Evolutionary conservation across 192 early-diverging fungal genomes (phyloP).

Genomic region (Rhizophagus sp.): DNA sequence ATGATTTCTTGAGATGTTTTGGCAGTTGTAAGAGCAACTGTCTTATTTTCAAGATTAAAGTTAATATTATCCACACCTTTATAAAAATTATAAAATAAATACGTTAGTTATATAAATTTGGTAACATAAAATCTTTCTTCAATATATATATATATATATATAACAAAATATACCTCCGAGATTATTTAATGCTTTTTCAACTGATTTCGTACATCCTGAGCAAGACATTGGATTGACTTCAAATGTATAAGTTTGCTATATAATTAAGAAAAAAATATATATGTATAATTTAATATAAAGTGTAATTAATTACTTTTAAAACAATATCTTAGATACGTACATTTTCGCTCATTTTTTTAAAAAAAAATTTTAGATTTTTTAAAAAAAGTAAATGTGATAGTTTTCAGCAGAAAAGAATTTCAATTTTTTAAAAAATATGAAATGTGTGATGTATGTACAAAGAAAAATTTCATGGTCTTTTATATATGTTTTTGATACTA

Average conservation of each 20-base stretch:
- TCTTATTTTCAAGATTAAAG: not conserved
- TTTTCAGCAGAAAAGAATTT: no score
- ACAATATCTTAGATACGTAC: not conserved
- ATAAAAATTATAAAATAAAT: not conserved
- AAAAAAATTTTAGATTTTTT: not conserved
- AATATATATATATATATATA: no score
- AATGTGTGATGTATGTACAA: no score
- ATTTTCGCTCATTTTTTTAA: not conserved
- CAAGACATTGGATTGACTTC: not conserved
- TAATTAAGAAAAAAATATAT: not conserved
- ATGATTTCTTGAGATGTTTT: not conserved
- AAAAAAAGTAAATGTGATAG: no score
- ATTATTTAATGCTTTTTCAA: not conserved
- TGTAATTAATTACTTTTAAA: no score
- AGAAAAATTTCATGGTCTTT: no score
- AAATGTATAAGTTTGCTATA: not conserved
- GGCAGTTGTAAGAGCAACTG: not conserved
- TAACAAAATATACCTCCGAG: not conserved
- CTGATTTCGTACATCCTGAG: not conserved
- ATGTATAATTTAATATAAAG: no score
- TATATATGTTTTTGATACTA: no score
- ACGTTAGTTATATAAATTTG: not conserved
- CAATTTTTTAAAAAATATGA: no score
- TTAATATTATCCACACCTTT: not conserved
- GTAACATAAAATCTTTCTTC: no score